Base-by-base conservation (phyloP, 257 asterid species). In the Solanum rostratum region DNA sequence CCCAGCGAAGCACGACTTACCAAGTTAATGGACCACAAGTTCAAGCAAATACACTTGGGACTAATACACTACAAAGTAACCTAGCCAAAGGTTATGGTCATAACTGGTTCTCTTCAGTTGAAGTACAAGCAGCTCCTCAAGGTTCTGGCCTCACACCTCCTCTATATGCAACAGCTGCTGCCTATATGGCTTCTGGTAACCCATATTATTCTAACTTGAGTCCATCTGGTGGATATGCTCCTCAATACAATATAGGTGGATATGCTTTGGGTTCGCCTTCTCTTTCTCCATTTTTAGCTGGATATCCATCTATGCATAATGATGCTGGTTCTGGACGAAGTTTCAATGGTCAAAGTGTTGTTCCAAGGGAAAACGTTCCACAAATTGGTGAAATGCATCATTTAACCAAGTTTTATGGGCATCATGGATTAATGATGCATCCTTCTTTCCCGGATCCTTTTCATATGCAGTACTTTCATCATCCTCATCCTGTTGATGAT, bases 381-480 rank as follows among this genome's bases (percentile, higher is more conserved):
- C 92, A 88, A 71, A 88, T 88, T 74, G 83, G 92, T 86, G 89
- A 79, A 84, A 41, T 88, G 85, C 97, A 87, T 86, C 91, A 86
- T 62, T n/a, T 89, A 83, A 88, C 92, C 89, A 91, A 91, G 90
- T 91, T 91, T 86, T 91, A 91, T 82, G 90, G 95, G 85, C 92
- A 92, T 84, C 93, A 88, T 60, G 97, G 97, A 83, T 87, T 89
- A 45, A 69, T 92, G 82, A 79, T 92, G 91, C 95, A 92, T 50
- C 92, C 97, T 68, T 80, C 90, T 62, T 88, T 91, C 81, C 91
- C 91, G 10, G 95, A 92, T 88, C 94, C 95, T 88, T 88, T 89
- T 84, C 90, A 93, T 62, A 79, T 95, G 90, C 98, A 89, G 87
- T 95, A 92, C 88, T 90, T 92, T 80, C 98, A 93, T 71, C 93